Conservation (phyloP, 306 rosid genomes). For the Delonix regia region DNA sequence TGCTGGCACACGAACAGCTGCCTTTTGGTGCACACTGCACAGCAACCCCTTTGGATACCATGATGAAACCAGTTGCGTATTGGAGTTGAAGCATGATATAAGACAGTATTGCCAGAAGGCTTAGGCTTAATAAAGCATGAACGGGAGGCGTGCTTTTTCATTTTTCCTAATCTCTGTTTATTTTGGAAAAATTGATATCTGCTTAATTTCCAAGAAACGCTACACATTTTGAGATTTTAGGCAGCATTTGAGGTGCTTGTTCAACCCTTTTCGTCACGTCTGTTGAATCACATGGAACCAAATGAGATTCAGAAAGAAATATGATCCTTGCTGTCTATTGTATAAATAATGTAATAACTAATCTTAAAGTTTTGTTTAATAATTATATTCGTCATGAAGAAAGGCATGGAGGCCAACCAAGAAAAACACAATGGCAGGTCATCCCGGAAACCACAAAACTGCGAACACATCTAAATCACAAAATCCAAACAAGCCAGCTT, state of each 20-base stretch:
- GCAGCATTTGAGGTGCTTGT: too few relatives aligned
- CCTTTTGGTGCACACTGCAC: too few relatives aligned
- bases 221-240: too few relatives aligned
- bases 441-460: neutral
- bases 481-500: neutral
- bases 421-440: neutral
- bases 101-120: too few relatives aligned
- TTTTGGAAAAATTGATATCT: too few relatives aligned
- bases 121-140: too few relatives aligned
- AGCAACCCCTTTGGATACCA: conserved; percentile 1
- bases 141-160: too few relatives aligned
- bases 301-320: neutral
- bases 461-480: neutral
- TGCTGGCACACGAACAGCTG: too few relatives aligned
- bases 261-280: conserved; percentile 42
- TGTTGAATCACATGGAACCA: conserved; percentile 19
- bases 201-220: too few relatives aligned
- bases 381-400: neutral
- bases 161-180: too few relatives aligned
- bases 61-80: too few relatives aligned
- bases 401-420: neutral
- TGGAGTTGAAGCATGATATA: too few relatives aligned
- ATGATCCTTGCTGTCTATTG: neutral
- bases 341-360: neutral
- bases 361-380: neutral